Evolutionary conservation across 371 early-diverging fungal species (phyloP), one percentile per base, ranked within the genome.

Genomic region (Haplosporangium sp.): DNA sequence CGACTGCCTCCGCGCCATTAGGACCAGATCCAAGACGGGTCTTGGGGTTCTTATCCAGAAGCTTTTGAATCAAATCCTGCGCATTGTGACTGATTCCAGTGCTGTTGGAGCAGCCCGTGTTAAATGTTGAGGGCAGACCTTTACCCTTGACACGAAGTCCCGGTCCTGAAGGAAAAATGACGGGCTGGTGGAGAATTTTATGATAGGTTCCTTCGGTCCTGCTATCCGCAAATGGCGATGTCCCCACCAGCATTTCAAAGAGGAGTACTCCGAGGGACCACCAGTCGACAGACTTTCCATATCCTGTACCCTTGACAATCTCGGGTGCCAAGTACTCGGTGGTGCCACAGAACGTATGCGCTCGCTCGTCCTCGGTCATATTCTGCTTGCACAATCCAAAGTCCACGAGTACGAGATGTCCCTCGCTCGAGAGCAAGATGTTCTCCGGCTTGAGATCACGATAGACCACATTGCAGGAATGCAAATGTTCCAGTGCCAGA

Each of bases 381-480:
- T 90, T 86, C 65, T 90, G 87, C 64, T 92, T 92, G 71, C 89
- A 90, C n/a, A 94, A 83, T 2, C 95, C 94, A 83, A 94, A 93
- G 68, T 94, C 94, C 13, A 86, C 85, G 47, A 95, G 70, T 14
- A 89, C 89, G 58, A 94, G 82, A 82, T 94, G 93, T 7, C 93
- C 93, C 23, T 83, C 74, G 13, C 74, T 75, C 57, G 88, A 91
- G 6, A 90, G 67, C 52, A 90, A 58, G 41, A 87, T 81, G 53
- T 88, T 90, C 64, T 90, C 90, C 37, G 89, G 89, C 56, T 91
- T 90, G 43, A 91, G 68, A 51, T 90, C 88, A 12, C 92, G 83
- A 54, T 88, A 89, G 12, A 93, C 86, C 21, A 90, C 85, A 53
- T 88, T 75, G 42, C 87, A 77, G n/a, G 74, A 73, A 66, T 94